Base-by-base conservation (phyloP, 768 basidiomycete genomes). In the Daedalea quercina region DNA sequence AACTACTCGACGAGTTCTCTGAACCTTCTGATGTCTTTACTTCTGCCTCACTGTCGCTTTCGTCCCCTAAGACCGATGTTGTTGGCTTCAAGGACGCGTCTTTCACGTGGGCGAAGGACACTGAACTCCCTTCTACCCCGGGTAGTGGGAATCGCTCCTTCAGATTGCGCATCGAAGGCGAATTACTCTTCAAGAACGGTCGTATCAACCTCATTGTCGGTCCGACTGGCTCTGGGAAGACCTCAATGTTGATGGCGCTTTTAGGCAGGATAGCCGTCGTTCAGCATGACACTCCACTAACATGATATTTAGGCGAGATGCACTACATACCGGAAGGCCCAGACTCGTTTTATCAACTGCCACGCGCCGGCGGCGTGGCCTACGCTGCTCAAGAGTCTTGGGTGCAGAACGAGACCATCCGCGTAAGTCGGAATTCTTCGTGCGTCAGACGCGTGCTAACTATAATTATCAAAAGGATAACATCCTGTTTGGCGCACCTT, bases 181-280 rank as follows among this genome's bases (percentile, higher is more conserved):
- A 82, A 43, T 54, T 86, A 0, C 44, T 73, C 3, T 87, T 87
- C 73, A 73, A 73, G 56, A 72, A 64, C 9, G 76, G 76, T 15
- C 59, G 69, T 53, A 73, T 83, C 47, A 85, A 85, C 56, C 67
- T 83, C 47, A 75, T 85, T 9, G 67, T 84, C 35, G 82, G 84
- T 0, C 77, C 80, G 9, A 83, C 82, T 44, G 73, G 73, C 2
- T 67, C 69, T 3, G 84, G 83, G 9, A 86, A 85, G 66, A 84
- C 84, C 0, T 82, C 81, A 0, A 61, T 84, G 34, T 69, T 84
- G 23, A 83, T 85, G 81, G 83, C 84, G 0, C 65, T 84, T 37
- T 71, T 83, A 17, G 75, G 66, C 54, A 45, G 20, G 33, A 44
- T 13, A 26, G 15, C n/a, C 19, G 9, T 2, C 35, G 3, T 52